A percentile compares a stretch with the other conserved stretches of the same genome.
These are phyloP conservation scores for Massarina eburnea DNA, from an alignment of 2,329 filamentous ascomycete species.

Conservation along the genomic window DNA sequence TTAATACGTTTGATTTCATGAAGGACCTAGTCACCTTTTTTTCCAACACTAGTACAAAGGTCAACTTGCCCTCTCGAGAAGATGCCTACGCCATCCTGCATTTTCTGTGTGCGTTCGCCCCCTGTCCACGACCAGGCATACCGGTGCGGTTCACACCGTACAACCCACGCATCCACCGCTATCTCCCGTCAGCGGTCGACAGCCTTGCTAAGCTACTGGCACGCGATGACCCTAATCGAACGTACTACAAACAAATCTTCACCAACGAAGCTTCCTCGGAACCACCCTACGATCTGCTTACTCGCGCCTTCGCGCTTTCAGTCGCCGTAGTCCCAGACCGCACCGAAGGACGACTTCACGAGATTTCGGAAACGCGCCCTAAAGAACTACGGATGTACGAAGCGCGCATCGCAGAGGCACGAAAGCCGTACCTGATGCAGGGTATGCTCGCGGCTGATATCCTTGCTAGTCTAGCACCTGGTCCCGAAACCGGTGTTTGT, in stretches of 20 bases:
- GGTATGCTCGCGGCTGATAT: constrained; percentile 90
- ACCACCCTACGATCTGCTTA: constrained; percentile 77
- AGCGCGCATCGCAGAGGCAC: constrained; percentile 71
- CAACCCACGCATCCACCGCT: constrained; percentile 78
- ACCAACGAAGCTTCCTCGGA: constrained; percentile 66
- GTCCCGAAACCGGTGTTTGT: constrained; percentile 71
- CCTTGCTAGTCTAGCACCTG: constrained; percentile 71
- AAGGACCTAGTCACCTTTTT: constrained; percentile 89
- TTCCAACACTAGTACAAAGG: constrained; percentile 80
- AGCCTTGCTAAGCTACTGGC: constrained; percentile 88
- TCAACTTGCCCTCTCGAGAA: constrained; percentile 82
- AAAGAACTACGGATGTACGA: constrained; percentile 42
- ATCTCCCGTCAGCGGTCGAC: constrained; percentile 87
- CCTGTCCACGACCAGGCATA: constrained; percentile 67
- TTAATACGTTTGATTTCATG: constrained; percentile 93
- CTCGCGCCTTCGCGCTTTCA: constrained; percentile 81
- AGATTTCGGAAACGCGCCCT: constrained; percentile 49
- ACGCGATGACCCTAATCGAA: constrained; percentile 88
- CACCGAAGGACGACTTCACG: constrained; percentile 52
- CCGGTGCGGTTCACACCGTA: constrained; percentile 76
- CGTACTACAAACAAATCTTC: constrained; percentile 81
- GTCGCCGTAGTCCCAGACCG: constrained; percentile 81
- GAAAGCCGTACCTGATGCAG: constrained; percentile 90
- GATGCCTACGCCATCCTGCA: constrained; percentile 85
- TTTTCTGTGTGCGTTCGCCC: constrained; percentile 88